Evolutionary conservation across 2,329 filamentous ascomycete species (phyloP).

Genomic region (Knufia fluminis): DNA sequence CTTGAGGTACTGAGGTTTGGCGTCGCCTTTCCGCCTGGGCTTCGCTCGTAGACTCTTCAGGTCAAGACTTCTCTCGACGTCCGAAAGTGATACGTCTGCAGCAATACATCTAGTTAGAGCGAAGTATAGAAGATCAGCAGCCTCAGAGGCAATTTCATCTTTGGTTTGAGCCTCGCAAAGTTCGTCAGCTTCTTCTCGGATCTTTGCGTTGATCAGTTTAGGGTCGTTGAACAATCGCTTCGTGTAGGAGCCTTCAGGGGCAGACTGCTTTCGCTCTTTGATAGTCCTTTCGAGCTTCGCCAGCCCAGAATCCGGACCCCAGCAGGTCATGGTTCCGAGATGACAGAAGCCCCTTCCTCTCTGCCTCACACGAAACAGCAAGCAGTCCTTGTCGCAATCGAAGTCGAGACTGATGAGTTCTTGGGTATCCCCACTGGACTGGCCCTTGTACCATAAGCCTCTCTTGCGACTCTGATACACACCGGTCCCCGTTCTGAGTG

Average conservation of each 20-base stretch:
- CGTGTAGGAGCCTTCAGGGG: slow-evolving; percentile 86
- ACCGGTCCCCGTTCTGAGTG: slow-evolving; percentile 67
- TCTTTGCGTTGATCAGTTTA: slow-evolving; percentile 84
- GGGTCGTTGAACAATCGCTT: slow-evolving; percentile 85
- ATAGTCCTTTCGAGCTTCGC: slow-evolving; percentile 81
- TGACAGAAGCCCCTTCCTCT: slow-evolving; percentile 90
- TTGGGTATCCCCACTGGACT: slow-evolving; percentile 87
- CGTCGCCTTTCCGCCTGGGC: slow-evolving; percentile 72
- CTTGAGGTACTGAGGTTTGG: slow-evolving; percentile 84
- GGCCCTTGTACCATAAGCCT: slow-evolving; percentile 93
- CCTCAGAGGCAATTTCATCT: slow-evolving; percentile 83
- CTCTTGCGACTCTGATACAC: slow-evolving; percentile 96
- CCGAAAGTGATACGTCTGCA: slow-evolving; percentile 73
- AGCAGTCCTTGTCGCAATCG: slow-evolving; percentile 88
- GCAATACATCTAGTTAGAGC: slow-evolving; percentile 80
- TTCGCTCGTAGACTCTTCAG: slow-evolving; percentile 94
- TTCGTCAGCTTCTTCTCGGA: slow-evolving; percentile 96
- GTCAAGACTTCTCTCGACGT: slow-evolving; percentile 87
- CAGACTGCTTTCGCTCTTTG: slow-evolving; percentile 67
- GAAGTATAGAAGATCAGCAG: slow-evolving; percentile 93
- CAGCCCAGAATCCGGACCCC: slow-evolving; percentile 73
- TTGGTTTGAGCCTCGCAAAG: slow-evolving; percentile 76
- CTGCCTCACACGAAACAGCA: slow-evolving; percentile 83
- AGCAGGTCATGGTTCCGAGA: slow-evolving; percentile 83
- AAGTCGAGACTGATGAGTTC: slow-evolving; percentile 74